These are phyloP conservation scores for Aphanomyces invadans DNA, from an alignment of 352 stramenopile genomes.

Conservation along the genomic window DNA sequence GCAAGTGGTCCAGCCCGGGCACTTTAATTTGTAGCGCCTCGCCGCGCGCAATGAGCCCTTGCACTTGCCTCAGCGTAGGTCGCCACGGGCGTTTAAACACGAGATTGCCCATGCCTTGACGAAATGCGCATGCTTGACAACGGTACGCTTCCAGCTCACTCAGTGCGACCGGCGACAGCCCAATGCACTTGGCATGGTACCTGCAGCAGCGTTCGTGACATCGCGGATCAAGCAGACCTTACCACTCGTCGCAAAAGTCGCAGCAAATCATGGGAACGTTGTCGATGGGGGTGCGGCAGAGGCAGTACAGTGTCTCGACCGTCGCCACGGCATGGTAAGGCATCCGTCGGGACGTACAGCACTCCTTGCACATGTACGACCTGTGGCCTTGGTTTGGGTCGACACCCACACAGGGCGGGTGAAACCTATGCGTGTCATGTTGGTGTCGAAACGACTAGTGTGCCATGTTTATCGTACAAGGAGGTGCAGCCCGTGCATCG, in stretches of 20 bases:
- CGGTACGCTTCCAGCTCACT: conserved; percentile 62
- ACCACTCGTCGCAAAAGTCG: conserved; percentile 84
- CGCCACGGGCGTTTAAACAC: conserved; percentile 47
- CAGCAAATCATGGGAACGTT: conserved; percentile 80
- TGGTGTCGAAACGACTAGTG: too few relatives aligned
- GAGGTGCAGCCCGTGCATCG: conserved; percentile 42
- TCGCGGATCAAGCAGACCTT: background rate
- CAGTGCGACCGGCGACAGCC: conserved; percentile 45
- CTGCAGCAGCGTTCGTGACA: too few relatives aligned
- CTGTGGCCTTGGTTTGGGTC: too few relatives aligned
- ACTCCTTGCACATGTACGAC: conserved; percentile 14
- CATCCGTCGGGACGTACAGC: background rate
- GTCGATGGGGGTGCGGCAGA: conserved; percentile 50
- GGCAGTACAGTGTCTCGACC: conserved; percentile 44
- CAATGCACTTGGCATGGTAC: conserved; percentile 60
- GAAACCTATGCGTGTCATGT: conserved; percentile 23
- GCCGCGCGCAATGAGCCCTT: conserved; percentile 48
- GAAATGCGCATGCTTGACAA: conserved; percentile 54
- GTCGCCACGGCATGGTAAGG: conserved; percentile 4
- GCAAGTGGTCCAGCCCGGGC: conserved; percentile 46
- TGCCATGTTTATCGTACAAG: conserved; percentile 34
- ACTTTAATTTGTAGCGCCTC: conserved; percentile 45
- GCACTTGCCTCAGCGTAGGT: conserved; percentile 41
- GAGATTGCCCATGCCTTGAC: conserved; percentile 62
- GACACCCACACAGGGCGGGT: conserved; percentile 43